Percentiles rank a stretch among this genome's conserved stretches.
These are phyloP conservation scores for Penicillium coffeae DNA, from an alignment of 495 filamentous ascomycete genomes.

Conservation along the genomic window DNA sequence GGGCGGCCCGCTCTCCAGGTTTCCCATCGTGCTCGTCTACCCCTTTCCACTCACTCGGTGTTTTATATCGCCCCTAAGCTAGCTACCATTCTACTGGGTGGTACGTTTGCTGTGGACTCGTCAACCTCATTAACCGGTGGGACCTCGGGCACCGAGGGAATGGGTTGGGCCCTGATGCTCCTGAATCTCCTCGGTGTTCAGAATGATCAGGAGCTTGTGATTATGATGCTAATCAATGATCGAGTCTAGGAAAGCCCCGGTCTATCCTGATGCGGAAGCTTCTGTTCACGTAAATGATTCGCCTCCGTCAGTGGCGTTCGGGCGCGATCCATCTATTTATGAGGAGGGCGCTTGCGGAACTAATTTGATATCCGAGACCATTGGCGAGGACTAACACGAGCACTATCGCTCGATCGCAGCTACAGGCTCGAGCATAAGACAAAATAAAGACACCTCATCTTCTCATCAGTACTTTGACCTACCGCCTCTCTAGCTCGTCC, in stretches of 20 bases:
- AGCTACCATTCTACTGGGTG: slow-evolving; percentile 10
- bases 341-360: not conserved
- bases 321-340: not conserved
- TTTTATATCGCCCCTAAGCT: slow-evolving; percentile 9
- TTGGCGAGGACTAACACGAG: no score
- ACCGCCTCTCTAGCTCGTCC: not conserved
- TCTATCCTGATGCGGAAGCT: no score
- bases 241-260: not conserved
- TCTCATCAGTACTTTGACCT: not conserved
- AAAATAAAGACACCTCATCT: not conserved
- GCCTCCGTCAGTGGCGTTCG: not conserved
- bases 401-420: no score
- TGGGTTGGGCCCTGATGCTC: slow-evolving; percentile 1
- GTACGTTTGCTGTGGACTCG: not conserved
- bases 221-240: not conserved
- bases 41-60: slow-evolving; percentile 16
- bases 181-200: not conserved
- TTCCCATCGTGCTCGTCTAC: slow-evolving; percentile 12
- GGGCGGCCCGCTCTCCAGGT: slow-evolving; percentile 1
- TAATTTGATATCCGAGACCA: no score
- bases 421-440: no score
- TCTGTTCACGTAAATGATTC: no score
- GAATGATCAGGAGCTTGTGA: not conserved
- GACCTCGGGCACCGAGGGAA: slow-evolving; percentile 2
- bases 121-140: not conserved